These are phyloP conservation scores for Rhypophila decipiens DNA, from an alignment of 495 filamentous ascomycete genomes.

Conservation along the genomic window DNA sequence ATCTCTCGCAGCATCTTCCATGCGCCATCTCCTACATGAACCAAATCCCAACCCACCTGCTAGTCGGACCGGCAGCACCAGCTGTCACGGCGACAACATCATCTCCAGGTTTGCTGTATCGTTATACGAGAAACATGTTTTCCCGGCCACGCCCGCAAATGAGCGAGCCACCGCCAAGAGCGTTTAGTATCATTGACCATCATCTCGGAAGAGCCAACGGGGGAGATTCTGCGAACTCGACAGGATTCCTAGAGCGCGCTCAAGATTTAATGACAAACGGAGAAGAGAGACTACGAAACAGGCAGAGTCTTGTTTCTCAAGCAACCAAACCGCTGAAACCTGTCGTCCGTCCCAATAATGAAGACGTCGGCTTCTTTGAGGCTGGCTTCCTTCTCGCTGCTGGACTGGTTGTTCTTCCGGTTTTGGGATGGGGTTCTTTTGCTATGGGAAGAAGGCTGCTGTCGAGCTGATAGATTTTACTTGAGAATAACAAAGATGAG, in stretches of 20 bases:
- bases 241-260: no score
- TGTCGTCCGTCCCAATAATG: slow-evolving; percentile 30
- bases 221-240: no score
- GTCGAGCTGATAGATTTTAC: background rate
- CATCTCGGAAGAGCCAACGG: background rate
- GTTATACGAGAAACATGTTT: slow-evolving; percentile 36
- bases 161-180: slow-evolving; percentile 7
- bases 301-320: background rate
- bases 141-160: slow-evolving; percentile 36
- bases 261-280: no score
- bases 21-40: slow-evolving; percentile 42
- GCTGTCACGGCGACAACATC: slow-evolving; percentile 7
- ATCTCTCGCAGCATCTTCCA: slow-evolving; percentile 46
- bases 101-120: slow-evolving; percentile 17
- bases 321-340: slow-evolving; percentile 26
- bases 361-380: slow-evolving; percentile 46
- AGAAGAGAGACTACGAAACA: background rate
- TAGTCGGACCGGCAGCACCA: slow-evolving; percentile 40
- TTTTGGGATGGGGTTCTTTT: slow-evolving; percentile 4
- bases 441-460: slow-evolving; percentile 5
- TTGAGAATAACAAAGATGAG: background rate
- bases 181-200: background rate
- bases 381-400: slow-evolving; percentile 42
- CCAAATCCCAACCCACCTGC: slow-evolving; percentile 42
- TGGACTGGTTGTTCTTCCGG: slow-evolving; percentile 9